Evolutionary conservation across 2,329 filamentous ascomycete genomes (phyloP).

Genomic region (Grosmannia serpens): DNA sequence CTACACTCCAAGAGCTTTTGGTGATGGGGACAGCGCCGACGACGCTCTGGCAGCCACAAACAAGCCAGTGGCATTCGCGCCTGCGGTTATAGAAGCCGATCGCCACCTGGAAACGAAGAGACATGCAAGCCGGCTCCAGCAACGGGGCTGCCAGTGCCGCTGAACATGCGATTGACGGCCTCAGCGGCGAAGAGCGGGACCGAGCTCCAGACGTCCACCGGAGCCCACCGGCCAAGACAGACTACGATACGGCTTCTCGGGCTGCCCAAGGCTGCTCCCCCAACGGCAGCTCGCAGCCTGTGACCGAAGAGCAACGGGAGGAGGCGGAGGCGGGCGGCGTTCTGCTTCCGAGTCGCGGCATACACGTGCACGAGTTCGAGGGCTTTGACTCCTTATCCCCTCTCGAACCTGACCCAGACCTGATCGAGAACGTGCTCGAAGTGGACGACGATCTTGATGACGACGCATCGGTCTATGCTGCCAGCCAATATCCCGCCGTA

Average conservation of each 20-base stretch:
- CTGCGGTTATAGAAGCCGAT: not conserved
- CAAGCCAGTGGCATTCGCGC: not conserved
- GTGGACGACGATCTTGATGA: conserved; percentile 15
- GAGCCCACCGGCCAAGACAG: not conserved
- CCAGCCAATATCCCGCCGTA: conserved; percentile 27
- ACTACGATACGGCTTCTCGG: not conserved
- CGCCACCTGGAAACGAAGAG: not conserved
- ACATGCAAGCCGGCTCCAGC: not conserved
- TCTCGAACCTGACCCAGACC: not conserved
- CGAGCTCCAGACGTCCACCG: not conserved
- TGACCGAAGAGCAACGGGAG: too few relatives aligned
- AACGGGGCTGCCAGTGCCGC: not conserved
- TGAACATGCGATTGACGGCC: not conserved
- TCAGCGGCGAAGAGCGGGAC: too few relatives aligned
- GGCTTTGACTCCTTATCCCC: not conserved
- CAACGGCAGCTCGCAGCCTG: too few relatives aligned
- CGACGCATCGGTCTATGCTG: conserved; percentile 29
- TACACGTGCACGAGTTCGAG: not conserved
- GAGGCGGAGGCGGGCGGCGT: not conserved
- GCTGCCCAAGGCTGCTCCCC: not conserved
- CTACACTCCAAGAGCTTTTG: not conserved
- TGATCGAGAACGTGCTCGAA: conserved; percentile 7
- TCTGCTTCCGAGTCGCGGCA: not conserved
- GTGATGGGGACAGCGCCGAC: not conserved
- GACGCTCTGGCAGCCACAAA: not conserved